phyloP scores from a whole-genome alignment of 345 rosid species.

The Zanthoxylum bungeanum region DNA sequence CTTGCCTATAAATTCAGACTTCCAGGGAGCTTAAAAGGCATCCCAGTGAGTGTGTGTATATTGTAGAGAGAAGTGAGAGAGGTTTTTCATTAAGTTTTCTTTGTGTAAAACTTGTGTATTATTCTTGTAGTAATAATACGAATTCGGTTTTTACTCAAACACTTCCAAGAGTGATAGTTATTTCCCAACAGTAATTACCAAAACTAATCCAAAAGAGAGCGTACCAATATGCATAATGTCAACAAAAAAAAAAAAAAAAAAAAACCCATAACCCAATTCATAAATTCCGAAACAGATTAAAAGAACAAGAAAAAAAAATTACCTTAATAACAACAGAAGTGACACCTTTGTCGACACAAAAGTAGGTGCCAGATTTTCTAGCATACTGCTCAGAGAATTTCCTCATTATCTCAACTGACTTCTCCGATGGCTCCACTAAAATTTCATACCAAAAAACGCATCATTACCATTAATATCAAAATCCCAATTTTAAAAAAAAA shows the following conservation, averaged over 20 bases:
- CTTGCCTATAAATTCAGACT: no score
- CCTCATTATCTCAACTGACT: conserved; percentile 91
- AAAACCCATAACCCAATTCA: neutral
- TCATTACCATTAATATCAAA: neutral
- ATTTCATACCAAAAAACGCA: neutral
- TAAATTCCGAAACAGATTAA: neutral
- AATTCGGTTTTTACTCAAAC: no score
- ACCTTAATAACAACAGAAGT: conserved; percentile 98
- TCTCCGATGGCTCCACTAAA: conserved; percentile 82
- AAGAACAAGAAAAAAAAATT: neutral
- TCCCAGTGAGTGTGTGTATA: no score
- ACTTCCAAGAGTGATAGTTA: no score
- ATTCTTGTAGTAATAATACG: no score
- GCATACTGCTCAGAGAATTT: conserved; percentile 98
- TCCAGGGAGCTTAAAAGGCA: no score
- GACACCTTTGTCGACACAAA: conserved; percentile 90
- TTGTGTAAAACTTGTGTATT: no score
- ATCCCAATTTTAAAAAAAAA: neutral
- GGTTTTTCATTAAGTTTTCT: no score
- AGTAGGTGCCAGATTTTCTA: conserved; percentile 87
- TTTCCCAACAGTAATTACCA: no score
- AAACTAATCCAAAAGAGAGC: neutral
- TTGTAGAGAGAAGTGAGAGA: no score
- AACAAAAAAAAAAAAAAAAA: neutral
- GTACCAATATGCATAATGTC: neutral